Evolutionary conservation across 345 rosid genomes (phyloP), one percentile per base, ranked within the genome.

Genomic region (Eucalyptus polyanthemos): DNA sequence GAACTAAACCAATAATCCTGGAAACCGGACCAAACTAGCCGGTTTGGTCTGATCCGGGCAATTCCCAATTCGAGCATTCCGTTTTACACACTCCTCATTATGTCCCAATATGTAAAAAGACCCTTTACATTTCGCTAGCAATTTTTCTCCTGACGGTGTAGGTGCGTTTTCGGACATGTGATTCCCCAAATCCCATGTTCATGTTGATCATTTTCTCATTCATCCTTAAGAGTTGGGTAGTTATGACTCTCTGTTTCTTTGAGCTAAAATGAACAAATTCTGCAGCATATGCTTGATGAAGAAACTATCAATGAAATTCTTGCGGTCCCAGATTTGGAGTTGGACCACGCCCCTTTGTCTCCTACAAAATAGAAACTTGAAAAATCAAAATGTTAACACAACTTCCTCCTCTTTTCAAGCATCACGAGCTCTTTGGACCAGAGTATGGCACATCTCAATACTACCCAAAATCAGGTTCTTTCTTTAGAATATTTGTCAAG

Each of bases 41-140:
- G 8, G 8, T 50, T 15, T 50, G 53, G 53, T 50, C 8, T 0
- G 8, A 50, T 50, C 1, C 53, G 4, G 0, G 53, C 2, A 50
- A 0, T 50, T 50, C 21, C 53, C 53, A 16, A 50, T 50, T 50
- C 8, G 0, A 1, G 3, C 53, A 50, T 50, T 50, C 1, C 0
- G 0, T 50, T 50, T 50, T 50, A 50, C 53, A 50, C 53, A 50
- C 21, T 50, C 8, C 53, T 50, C 0, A 62, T 62, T 0, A 62
- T 62, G 72, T 29, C 72, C 37, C 34, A 29, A 14, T 29, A n/a
- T 1, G 19, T 29, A n/a, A 65, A 31, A n/a, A n/a, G 76, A 65
- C 76, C 8, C 11, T 31, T 14, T 12, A 65, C 10, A 65, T n/a
- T 65, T n/a, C 14, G 80, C 80, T 3, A 69, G 44, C 80, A 69